Evolutionary conservation across 2,329 filamentous ascomycete species (phyloP), one percentile per base, ranked within the genome.

Genomic region (Neofusicoccum laricinum): DNA sequence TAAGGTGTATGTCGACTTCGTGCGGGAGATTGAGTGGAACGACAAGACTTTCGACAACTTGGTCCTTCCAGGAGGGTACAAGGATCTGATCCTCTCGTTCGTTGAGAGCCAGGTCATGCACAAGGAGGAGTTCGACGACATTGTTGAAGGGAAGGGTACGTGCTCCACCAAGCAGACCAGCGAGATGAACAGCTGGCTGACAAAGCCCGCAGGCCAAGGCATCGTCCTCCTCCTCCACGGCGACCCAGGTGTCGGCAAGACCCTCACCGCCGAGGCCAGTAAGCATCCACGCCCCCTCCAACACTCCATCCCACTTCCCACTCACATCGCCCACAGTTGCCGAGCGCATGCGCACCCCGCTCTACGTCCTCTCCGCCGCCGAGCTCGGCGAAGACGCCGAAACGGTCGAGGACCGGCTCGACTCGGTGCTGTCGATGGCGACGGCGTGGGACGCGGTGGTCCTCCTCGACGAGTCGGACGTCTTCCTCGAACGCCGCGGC

Each of bases 61-160:
- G 17, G 73, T 75, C 7, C 62, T 72, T 2, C 68, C 71, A 3
- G 53, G 68, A 15, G 71, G 69, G 5, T 70, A 71, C 49, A 73
- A 73, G 43, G 66, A 71, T 25, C 67, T 73, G 14, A 69, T 74
- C 15, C 62, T 68, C 6, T 69, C 72, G 0, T 71, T 73, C 30
- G 69, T 70, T 7, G 25, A 30, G 25, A 30, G 8, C 64, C 68
- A 32, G 69, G 61, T 25, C 71, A 73, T 25, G n/a, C 12, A 12
- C 0, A n/a, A 17, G 64, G 67, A 14, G 38, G 14, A 63, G 4
- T 66, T 75, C 40, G 72, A 74, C 41, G 74, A 76, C 65, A 67
- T 76, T 4, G 69, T 75, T 36, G 67, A 72, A 64, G 73, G 73
- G 2, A 75, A 75, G 65, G 73, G 75, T 63, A 67, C 14, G 7